Evolutionary conservation across 1,284 basidiomycete species (phyloP).

Genomic region (Marasmius sp.): DNA sequence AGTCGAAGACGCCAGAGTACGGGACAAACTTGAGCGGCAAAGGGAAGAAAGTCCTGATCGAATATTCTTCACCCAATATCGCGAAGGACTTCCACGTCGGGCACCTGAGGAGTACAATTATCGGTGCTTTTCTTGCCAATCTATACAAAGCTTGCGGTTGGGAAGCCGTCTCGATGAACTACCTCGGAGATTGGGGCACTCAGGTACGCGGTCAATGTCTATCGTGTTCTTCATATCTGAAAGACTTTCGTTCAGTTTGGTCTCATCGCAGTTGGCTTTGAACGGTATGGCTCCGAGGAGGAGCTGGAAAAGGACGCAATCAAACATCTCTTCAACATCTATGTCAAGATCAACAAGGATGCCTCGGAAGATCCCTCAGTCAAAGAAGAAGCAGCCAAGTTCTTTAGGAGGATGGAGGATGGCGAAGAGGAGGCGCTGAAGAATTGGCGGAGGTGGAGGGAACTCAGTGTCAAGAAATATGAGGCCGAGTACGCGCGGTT

Average conservation of each 20-base stretch:
- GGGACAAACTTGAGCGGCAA: slow-evolving; percentile 75
- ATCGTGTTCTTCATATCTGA: not conserved
- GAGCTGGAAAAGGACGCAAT: slow-evolving; percentile 88
- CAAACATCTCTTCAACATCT: slow-evolving; percentile 93
- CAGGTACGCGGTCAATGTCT: slow-evolving; percentile 57
- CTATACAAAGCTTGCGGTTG: slow-evolving; percentile 93
- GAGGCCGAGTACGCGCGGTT: slow-evolving; percentile 87
- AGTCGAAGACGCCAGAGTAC: slow-evolving; percentile 60
- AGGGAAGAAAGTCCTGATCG: slow-evolving; percentile 80
- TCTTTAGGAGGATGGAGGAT: slow-evolving; percentile 98
- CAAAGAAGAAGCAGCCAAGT: slow-evolving; percentile 82
- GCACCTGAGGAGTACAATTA: slow-evolving; percentile 95
- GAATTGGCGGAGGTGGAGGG: slow-evolving; percentile 94
- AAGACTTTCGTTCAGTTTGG: slow-evolving; percentile 55
- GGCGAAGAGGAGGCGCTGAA: slow-evolving; percentile 82
- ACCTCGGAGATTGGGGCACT: slow-evolving; percentile 94
- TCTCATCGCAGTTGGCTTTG: slow-evolving; percentile 90
- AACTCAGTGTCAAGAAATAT: slow-evolving; percentile 91
- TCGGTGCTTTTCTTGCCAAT: slow-evolving; percentile 92
- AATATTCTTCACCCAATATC: slow-evolving; percentile 98
- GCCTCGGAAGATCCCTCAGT: slow-evolving; percentile 72
- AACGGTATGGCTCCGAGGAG: slow-evolving; percentile 87
- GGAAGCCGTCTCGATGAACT: slow-evolving; percentile 91
- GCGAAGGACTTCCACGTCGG: slow-evolving; percentile 99
- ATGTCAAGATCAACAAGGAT: slow-evolving; percentile 92